Evolutionary conservation across 495 filamentous ascomycete species (phyloP).

Genomic region (Xylaria telfairii): DNA sequence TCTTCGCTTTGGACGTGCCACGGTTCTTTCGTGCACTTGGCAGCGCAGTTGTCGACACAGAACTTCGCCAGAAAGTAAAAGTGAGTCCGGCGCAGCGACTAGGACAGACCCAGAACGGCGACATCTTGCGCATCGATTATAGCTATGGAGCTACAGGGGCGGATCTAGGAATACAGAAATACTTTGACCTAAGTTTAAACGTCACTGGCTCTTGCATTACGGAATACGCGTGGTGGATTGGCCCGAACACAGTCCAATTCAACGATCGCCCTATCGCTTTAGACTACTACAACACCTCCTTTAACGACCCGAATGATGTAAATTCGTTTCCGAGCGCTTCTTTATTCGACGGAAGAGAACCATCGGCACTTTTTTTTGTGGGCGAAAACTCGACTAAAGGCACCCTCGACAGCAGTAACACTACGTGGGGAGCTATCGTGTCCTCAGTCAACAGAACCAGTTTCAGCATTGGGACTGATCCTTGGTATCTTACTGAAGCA

Average conservation of each 20-base stretch:
- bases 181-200: constrained; percentile 37
- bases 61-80: constrained; percentile 26
- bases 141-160: constrained; percentile 39
- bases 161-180: constrained; percentile 46
- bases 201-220: constrained; percentile 45
- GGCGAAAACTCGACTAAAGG: background rate
- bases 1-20: constrained; percentile 36
- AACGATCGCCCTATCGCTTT: background rate
- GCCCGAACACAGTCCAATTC: background rate
- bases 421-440: constrained; percentile 38
- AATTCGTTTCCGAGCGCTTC: background rate
- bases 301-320: background rate
- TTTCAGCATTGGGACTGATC: constrained; percentile 39
- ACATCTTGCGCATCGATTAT: constrained; percentile 38
- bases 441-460: constrained; percentile 42
- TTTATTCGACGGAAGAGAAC: background rate
- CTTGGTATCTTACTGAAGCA: constrained; percentile 38
- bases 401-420: constrained; percentile 29
- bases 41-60: constrained; percentile 28
- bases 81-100: constrained; percentile 22
- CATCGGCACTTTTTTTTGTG: background rate
- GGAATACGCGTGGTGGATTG: constrained; percentile 37
- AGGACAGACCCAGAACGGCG: constrained; percentile 24
- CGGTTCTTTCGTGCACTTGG: constrained; percentile 39
- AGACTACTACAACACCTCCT: background rate